A percentile compares a stretch with the other conserved stretches of the same genome.
phyloP scores from a whole-genome alignment of 2,329 filamentous ascomycete species.

The Apiospora kogelbergensis region DNA sequence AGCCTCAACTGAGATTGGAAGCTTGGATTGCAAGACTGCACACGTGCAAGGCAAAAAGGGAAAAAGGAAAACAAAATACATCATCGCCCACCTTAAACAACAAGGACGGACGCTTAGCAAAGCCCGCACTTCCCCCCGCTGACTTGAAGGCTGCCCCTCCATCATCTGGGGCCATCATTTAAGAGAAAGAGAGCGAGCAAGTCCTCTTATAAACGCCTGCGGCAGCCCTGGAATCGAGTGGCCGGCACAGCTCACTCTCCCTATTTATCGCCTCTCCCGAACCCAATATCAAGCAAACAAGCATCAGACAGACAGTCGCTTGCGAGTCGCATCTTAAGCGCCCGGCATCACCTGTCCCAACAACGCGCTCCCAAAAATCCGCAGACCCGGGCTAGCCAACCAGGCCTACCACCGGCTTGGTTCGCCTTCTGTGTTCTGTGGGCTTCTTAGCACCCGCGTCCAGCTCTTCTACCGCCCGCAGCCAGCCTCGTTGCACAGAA shows the following conservation, averaged over 20 bases:
- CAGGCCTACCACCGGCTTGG: neutral
- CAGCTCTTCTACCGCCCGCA: neutral
- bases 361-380: neutral
- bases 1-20: neutral
- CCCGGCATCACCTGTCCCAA: neutral
- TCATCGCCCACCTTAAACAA: slow-evolving; percentile 5
- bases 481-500: neutral
- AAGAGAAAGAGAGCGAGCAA: neutral
- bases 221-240: neutral
- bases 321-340: neutral
- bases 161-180: neutral
- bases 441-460: neutral
- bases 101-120: neutral
- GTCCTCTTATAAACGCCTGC: slow-evolving; percentile 1
- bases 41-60: neutral
- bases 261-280: neutral
- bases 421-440: neutral
- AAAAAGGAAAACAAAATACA: slow-evolving; percentile 7
- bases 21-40: neutral
- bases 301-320: neutral
- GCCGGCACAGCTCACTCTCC: neutral
- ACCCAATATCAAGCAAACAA: neutral
- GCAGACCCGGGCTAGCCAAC: neutral
- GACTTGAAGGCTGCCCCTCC: neutral
- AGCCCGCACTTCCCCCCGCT: slow-evolving; percentile 1